Evolutionary conservation across 495 filamentous ascomycete genomes (phyloP), one percentile per base, ranked within the genome.

Genomic region (Penicillium macrosclerotiorum): DNA sequence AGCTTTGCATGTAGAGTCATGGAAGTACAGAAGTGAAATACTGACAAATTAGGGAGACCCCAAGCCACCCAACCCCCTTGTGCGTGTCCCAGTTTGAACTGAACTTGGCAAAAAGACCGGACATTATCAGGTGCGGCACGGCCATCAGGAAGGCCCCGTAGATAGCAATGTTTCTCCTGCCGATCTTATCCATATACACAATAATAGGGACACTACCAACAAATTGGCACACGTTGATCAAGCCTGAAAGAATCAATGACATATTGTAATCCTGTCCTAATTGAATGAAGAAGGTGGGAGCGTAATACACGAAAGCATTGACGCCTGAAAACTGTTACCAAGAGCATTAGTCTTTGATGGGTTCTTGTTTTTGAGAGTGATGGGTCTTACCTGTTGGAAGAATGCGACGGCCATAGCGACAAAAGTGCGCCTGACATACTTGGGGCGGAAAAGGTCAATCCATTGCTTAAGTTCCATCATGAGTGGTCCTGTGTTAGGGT

Each of bases 261-360:
- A 33, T 61, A 5, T 62, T 36, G 29, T 47, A 42, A 25, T 37
- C 31, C 23, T 61, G 55, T 2, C 63, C 60, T 3, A 66, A 23
- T 3, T 42, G 30, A 23, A 25, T 29, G 45, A 66, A 66, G 23
- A 66, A 51, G 2, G 46, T 62, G 2, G 60, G 54, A 1, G 63
- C 60, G 39, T 66, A 66, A 52, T 67, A 67, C 1, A 67, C 47
- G 14, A 64, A 60, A 0, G 60, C 60, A 42, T 63, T 62, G 6
- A 63, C 51, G 1, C 60, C 60, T 5, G 57, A 59, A 38, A 63
- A 63, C 51, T 66, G 29, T n/a, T 14, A 13, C 8, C 16, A 14
- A 42, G n/a, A 16, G 19, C 5, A 27, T 34, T n/a, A 27, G 11
- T n/a, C n/a, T n/a, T n/a, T n/a, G n/a, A n/a, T n/a, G n/a, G n/a